Conservation (phyloP, 225 moss, liverwort and hornwort species). For the Physcomitrium patens region DNA sequence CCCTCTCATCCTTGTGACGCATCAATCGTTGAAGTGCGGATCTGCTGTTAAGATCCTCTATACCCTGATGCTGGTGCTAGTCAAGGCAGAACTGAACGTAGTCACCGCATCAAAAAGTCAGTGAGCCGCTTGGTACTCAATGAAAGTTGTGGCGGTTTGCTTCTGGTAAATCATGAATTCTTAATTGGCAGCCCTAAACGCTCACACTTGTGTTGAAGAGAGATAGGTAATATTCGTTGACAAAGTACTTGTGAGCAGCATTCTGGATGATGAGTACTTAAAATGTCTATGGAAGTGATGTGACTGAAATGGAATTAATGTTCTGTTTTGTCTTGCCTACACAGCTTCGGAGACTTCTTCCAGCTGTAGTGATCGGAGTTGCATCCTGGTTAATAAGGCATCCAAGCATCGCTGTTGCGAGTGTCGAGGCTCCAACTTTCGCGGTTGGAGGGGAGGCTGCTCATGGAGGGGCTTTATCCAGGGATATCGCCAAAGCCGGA, state of each 20-base stretch:
- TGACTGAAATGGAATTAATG: not conserved
- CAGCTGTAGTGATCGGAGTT: conserved; percentile 52
- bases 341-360: conserved; percentile 56
- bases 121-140: too few relatives aligned
- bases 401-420: conserved; percentile 60
- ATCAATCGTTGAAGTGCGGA: not conserved
- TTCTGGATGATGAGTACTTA: not conserved
- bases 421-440: conserved; percentile 51
- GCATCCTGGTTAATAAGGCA: conserved; percentile 55
- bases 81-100: too few relatives aligned
- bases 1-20: not conserved
- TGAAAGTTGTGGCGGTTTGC: too few relatives aligned
- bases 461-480: conserved; percentile 46
- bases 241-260: not conserved
- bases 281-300: not conserved
- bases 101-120: too few relatives aligned
- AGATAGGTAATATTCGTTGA: too few relatives aligned
- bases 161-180: too few relatives aligned
- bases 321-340: not conserved
- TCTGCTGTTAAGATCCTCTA: not conserved
- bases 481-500: conserved; percentile 56
- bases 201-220: not conserved
- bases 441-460: conserved; percentile 57
- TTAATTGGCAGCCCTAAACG: too few relatives aligned
- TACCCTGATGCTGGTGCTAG: too few relatives aligned